phyloP scores from a whole-genome alignment of 2,329 filamentous ascomycete genomes.

The Sarocladium oryzae region DNA sequence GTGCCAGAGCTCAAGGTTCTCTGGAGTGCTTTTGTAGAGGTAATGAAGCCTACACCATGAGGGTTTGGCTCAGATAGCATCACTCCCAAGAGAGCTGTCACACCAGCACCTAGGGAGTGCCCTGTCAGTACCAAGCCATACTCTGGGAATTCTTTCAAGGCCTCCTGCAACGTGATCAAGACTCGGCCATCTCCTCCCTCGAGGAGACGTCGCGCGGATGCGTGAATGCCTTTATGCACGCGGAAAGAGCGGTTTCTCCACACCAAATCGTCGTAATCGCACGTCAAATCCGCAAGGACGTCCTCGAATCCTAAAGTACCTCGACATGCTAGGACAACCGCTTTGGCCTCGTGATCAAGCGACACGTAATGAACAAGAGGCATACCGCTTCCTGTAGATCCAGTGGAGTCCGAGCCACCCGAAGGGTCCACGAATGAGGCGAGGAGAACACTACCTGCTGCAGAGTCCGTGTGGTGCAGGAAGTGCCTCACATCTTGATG shows the following conservation, averaged over 20 bases:
- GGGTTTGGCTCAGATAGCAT: constrained; percentile 61
- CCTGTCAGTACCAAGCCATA: constrained; percentile 66
- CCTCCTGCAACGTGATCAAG: constrained; percentile 57
- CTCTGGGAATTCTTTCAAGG: constrained; percentile 58
- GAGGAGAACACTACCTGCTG: constrained; percentile 53
- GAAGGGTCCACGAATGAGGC: constrained; percentile 66
- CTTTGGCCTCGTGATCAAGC: constrained; percentile 63
- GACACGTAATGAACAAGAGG: constrained; percentile 69
- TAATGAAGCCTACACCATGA: constrained; percentile 54
- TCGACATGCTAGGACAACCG: constrained; percentile 65
- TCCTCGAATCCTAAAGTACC: constrained; percentile 70
- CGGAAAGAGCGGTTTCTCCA: constrained; percentile 61
- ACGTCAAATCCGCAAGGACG: constrained; percentile 66
- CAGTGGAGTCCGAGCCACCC: constrained; percentile 58
- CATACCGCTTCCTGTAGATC: constrained; percentile 58
- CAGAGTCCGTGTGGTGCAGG: constrained; percentile 49
- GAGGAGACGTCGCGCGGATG: constrained; percentile 60
- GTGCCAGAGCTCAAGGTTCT: background rate
- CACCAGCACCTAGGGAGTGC: constrained; percentile 63
- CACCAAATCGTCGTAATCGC: constrained; percentile 60
- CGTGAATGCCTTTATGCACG: constrained; percentile 69
- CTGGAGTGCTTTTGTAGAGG: constrained; percentile 41
- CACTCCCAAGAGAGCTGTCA: constrained; percentile 63
- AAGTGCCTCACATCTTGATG: constrained; percentile 2
- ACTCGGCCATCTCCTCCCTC: constrained; percentile 63